Percentiles rank a stretch among this genome's conserved stretches.
phyloP scores from a whole-genome alignment of 2,329 filamentous ascomycete genomes.

The Ascochyta rabiei region DNA sequence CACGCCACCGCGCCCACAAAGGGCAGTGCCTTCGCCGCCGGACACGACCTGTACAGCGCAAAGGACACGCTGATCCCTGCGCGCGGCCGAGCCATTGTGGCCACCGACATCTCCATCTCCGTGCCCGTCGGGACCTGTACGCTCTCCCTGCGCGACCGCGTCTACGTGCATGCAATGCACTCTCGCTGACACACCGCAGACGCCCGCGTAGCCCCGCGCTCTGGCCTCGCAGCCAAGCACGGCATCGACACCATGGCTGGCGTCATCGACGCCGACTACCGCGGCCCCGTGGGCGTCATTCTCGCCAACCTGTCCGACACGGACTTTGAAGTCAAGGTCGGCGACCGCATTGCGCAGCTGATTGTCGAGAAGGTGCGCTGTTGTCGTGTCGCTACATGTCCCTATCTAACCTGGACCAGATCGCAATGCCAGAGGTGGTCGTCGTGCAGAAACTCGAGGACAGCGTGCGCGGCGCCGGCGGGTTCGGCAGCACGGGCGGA shows the following conservation, averaged over 20 bases:
- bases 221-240: constrained; percentile 90
- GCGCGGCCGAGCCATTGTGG: constrained; percentile 82
- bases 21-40: constrained; percentile 86
- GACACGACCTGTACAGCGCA: constrained; percentile 89
- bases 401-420: too few relatives aligned
- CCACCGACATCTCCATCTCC: constrained; percentile 89
- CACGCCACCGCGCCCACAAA: constrained; percentile 84
- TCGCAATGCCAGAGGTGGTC: constrained; percentile 89
- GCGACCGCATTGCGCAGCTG: constrained; percentile 91
- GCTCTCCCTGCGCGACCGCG: constrained; percentile 49
- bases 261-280: constrained; percentile 97
- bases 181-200: constrained; percentile 59
- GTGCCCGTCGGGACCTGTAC: constrained; percentile 88
- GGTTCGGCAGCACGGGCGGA: constrained; percentile 49
- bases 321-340: constrained; percentile 81
- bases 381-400: too few relatives aligned
- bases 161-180: too few relatives aligned
- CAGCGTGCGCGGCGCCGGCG: constrained; percentile 87
- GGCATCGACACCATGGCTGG: constrained; percentile 96
- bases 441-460: constrained; percentile 88
- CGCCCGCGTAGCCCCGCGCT: constrained; percentile 86
- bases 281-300: constrained; percentile 90
- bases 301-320: constrained; percentile 89
- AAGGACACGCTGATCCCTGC: constrained; percentile 77
- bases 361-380: constrained; percentile 76